Conservation (phyloP, 1,284 basidiomycete genomes). For the Malassezia nana region DNA sequence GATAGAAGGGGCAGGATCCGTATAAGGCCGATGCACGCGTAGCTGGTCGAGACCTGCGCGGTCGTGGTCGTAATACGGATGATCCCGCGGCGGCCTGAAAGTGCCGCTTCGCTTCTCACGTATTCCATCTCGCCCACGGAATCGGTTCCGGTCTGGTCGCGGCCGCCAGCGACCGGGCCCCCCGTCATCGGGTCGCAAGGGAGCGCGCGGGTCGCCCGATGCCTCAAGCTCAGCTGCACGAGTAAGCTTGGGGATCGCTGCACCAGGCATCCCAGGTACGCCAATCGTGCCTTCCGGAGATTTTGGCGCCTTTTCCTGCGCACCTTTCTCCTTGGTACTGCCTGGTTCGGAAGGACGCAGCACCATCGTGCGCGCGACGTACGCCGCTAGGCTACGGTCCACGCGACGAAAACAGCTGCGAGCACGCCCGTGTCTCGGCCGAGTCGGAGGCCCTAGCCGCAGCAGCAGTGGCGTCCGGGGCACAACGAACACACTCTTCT, state of each 20-base stretch:
- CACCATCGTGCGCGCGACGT: not conserved
- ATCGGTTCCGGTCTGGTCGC: not conserved
- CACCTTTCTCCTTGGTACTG: not conserved
- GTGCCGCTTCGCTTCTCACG: not conserved
- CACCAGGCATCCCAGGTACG: not conserved
- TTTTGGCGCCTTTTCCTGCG: not conserved
- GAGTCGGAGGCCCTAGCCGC: not conserved
- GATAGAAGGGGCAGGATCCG: not conserved
- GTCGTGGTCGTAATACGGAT: slow-evolving; percentile 12
- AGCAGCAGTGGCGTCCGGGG: not conserved
- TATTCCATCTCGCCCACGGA: slow-evolving; percentile 1
- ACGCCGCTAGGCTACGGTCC: not conserved
- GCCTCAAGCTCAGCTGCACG: not conserved
- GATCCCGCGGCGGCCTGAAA: not conserved
- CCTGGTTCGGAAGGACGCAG: not conserved
- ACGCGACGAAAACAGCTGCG: not conserved
- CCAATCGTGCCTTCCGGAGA: not conserved
- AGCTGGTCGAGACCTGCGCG: slow-evolving; percentile 4
- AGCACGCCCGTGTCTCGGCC: not conserved
- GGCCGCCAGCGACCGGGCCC: not conserved
- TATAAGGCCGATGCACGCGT: not conserved
- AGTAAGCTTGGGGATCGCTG: not conserved
- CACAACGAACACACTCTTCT: not conserved
- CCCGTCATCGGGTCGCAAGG: no score
- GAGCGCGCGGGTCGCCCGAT: not conserved